Base-by-base conservation (phyloP, 768 basidiomycete genomes). In the Trametes villosa region DNA sequence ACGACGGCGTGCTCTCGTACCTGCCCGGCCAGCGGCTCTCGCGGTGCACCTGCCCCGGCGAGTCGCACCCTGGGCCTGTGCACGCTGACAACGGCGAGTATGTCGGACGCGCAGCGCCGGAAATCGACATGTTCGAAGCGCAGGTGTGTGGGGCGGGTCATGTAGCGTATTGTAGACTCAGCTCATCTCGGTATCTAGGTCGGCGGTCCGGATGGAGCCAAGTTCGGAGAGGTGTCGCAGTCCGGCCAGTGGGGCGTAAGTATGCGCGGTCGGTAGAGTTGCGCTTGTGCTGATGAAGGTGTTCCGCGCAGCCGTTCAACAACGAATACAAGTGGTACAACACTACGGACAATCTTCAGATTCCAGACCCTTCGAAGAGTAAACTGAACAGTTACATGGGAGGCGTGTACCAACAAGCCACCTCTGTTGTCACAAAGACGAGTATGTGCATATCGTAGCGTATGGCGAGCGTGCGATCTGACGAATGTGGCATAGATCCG, bases 381-480 rank as follows among this genome's bases (percentile, higher is more conserved):
- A 56, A 65, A 24, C 72, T 87, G 42, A 94, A 94, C 68, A 59
- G 82, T 6, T 94, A 91, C 70, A 79, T 75, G 18, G 95, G 95
- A 42, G 90, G 89, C 48, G 82, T 81, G 9, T 91, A 83, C 70
- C 95, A 96, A 72, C 92, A 96, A 68, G 89, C 93, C 2, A 88
- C 67, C 12, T 72, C 71, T 5, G 65, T 56, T 9, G 64, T 71
- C 20, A 67, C 69, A 12, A 18, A 80, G 83, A 86, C 64, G 67
- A 57, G 70, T 71, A 41, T 50, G 70, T 45, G 18, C 3, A 7
- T 29, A 40, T 4, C n/a, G 17, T 15, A 48, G 5, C 17, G 12
- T 18, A 24, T 29, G 12, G 20, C 40, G n/a, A 24, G 9, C n/a
- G 49, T 63, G 20, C 1, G 29, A 15, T 20, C 41, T 31, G 67